Evolutionary conservation across 805 yeast species (phyloP).

Genomic region (Geotrichum ghanense): DNA sequence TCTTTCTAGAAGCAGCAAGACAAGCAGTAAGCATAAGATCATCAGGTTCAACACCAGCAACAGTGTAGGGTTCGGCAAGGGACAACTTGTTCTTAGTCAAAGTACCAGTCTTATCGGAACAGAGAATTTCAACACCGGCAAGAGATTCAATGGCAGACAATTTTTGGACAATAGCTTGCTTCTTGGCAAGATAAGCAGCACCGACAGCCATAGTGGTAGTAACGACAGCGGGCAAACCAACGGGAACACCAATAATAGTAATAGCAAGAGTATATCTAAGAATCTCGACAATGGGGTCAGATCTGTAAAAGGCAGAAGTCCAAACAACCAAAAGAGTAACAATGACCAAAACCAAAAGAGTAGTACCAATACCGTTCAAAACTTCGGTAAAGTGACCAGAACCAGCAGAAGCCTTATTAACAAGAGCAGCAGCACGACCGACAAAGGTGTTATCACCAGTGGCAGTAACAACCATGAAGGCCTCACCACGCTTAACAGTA

Average conservation of each 20-base stretch:
- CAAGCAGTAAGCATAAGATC: slow-evolving; percentile 96
- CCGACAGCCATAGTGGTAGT: slow-evolving; percentile 99
- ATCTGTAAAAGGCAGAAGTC: slow-evolving; percentile 91
- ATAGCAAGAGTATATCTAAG: slow-evolving; percentile 89
- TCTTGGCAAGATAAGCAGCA: slow-evolving; percentile 96
- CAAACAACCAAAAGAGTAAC: slow-evolving; percentile 80
- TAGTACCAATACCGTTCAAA: slow-evolving; percentile 93
- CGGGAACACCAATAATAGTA: slow-evolving; percentile 97
- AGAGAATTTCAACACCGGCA: slow-evolving; percentile 95
- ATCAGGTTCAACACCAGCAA: slow-evolving; percentile 91
- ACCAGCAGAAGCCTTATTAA: slow-evolving; percentile 88
- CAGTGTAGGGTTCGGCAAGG: slow-evolving; percentile 94
- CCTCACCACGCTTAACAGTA: slow-evolving; percentile 92
- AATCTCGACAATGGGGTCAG: slow-evolving; percentile 74
- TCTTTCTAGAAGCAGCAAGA: slow-evolving; percentile 95
- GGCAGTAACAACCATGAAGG: slow-evolving; percentile 85
- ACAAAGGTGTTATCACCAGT: slow-evolving; percentile 94
- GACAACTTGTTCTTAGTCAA: slow-evolving; percentile 95
- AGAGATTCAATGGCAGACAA: slow-evolving; percentile 93
- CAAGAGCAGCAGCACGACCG: slow-evolving; percentile 96
- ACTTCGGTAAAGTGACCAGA: slow-evolving; percentile 96
- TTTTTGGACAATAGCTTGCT: slow-evolving; percentile 94
- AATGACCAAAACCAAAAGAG: slow-evolving; percentile 78
- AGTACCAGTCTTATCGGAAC: slow-evolving; percentile 98
- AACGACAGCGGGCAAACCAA: slow-evolving; percentile 96